A percentile compares a stretch with the other conserved stretches of the same genome.
Evolutionary conservation across 1,139 yeast species (phyloP).

Genomic region (Yamadazyma songkhlaensis): DNA sequence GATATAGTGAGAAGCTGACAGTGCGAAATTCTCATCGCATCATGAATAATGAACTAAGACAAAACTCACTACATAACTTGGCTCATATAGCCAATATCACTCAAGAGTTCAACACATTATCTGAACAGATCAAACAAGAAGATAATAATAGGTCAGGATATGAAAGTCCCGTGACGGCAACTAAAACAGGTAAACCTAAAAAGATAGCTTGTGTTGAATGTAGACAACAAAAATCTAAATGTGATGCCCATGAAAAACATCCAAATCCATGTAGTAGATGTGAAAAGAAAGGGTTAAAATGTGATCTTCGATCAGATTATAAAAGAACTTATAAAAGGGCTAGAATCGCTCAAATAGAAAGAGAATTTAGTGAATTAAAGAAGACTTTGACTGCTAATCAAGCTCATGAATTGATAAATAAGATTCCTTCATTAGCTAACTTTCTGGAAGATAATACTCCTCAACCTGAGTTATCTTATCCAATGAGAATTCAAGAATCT

Average conservation of each 20-base stretch:
- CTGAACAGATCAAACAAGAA: constrained; percentile 23
- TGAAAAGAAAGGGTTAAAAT: constrained; percentile 60
- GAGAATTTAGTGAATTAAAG: constrained; percentile 68
- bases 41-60: constrained; percentile 15
- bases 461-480: constrained; percentile 3
- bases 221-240: constrained; percentile 87
- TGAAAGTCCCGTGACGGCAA: not conserved
- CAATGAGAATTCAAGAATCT: not conserved
- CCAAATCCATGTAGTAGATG: constrained; percentile 89
- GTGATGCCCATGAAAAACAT: constrained; percentile 77
- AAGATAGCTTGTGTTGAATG: constrained; percentile 94
- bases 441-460: constrained; percentile 6
- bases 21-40: not conserved
- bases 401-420: constrained; percentile 43
- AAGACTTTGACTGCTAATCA: constrained; percentile 52
- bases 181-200: constrained; percentile 34
- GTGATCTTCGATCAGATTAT: constrained; percentile 76
- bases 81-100: constrained; percentile 49
- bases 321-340: constrained; percentile 89
- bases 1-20: no score
- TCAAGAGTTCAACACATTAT: constrained; percentile 35
- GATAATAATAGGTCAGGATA: constrained; percentile 2
- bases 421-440: constrained; percentile 27
- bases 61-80: constrained; percentile 35
- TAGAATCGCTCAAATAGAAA: constrained; percentile 78